Base-by-base conservation (phyloP, 2,329 filamentous ascomycete species). In the Ophiostoma quercus region DNA sequence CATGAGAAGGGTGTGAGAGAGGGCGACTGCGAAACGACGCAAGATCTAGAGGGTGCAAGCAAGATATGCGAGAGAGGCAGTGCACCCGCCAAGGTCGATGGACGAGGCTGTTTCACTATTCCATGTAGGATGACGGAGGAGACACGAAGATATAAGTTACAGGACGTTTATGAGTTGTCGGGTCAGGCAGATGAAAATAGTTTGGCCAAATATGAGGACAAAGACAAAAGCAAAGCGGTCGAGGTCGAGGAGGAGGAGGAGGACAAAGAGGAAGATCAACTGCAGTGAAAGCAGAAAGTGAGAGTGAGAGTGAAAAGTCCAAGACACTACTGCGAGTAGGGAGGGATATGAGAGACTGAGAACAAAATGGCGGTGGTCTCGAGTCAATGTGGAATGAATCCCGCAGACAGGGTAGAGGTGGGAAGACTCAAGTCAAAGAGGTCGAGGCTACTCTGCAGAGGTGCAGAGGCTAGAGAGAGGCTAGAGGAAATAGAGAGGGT, bases 51-150 rank as follows among this genome's bases (percentile, higher is more conserved):
- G 43, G 54, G 25, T 60, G 54, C 54, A 16, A 60, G 54, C 8
- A 22, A 69, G 68, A 41, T 25, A 5, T 60, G 57, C 57, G 7
- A 62, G 57, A 32, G 57, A 69, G 68, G 68, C 68, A 71, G 62
- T 68, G 66, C 69, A 68, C 66, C 67, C 66, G 43, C 69, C 69
- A 51, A 66, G n/a, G 69, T 62, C 41, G 60, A 60, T n/a, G 25
- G 54, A 66, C 51, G 37, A 63, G 22, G 25, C 57, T 62, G 57
- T 34, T 32, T 70, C 68, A 71, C 70, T 25, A n/a, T 34, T 60
- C 70, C 70, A 71, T 71, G 25, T 62, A 67, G 67, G 43, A 57
- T 25, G 66, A n/a, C 6, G 41, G 57, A n/a, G 11, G 39, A 34
- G 11, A 47, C 14, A 62, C 3, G 14, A 62, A 62, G 25, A 29